These are phyloP conservation scores for Pyrus communis DNA, from an alignment of 306 rosid genomes.

Conservation along the genomic window DNA sequence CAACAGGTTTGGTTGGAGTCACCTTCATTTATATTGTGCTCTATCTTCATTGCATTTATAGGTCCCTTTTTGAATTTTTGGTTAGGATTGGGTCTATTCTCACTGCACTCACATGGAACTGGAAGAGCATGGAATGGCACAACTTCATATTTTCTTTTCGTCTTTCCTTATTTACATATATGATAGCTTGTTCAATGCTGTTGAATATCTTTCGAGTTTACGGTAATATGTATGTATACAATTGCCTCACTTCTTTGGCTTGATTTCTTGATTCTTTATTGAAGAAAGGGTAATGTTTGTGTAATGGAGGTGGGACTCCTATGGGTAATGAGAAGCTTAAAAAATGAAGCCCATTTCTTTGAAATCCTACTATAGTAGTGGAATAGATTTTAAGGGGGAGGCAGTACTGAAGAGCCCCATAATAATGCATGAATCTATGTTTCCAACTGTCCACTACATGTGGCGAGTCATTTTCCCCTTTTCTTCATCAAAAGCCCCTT, in stretches of 20 bases:
- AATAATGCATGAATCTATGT: neutral
- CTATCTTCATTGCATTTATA: neutral
- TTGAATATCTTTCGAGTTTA: neutral
- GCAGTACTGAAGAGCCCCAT: no score
- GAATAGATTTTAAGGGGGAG: no score
- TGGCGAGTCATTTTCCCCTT: neutral
- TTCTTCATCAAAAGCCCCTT: neutral
- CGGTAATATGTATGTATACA: neutral
- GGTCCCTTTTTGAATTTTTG: slow-evolving; percentile 21
- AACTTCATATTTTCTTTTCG: neutral
- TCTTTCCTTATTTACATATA: neutral
- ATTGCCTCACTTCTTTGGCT: neutral
- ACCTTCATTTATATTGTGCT: slow-evolving; percentile 8
- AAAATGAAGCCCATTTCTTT: no score
- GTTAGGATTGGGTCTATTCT: slow-evolving; percentile 52
- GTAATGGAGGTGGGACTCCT: neutral
- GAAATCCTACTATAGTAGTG: no score
- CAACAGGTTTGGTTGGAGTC: slow-evolving; percentile 46
- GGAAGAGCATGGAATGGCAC: slow-evolving; percentile 41
- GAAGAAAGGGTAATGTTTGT: neutral
- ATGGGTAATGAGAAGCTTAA: no score
- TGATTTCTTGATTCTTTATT: neutral
- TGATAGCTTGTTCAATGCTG: neutral
- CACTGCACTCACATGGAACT: slow-evolving; percentile 27
- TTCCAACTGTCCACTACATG: neutral